Base-by-base conservation (phyloP, 1,284 basidiomycete species). In the Malassezia dermatis region DNA sequence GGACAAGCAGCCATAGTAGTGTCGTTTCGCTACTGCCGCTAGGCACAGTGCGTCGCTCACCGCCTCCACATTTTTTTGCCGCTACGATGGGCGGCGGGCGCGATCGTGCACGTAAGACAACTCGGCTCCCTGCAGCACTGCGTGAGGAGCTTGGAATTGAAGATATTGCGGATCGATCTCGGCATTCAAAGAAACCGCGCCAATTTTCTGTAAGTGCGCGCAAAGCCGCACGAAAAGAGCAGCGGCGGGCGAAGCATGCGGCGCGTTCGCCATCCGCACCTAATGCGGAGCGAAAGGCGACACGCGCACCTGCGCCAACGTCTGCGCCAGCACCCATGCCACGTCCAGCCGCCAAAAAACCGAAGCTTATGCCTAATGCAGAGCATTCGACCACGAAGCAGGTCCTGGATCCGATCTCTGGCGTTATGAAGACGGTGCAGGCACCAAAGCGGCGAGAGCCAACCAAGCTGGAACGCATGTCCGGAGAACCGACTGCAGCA, bases 111-210 rank as follows among this genome's bases (percentile, higher is more conserved):
- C 57, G 60, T 45, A 55, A 58, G 2, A 72, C 69, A 0, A 71
- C 69, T 1, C 51, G 54, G 11, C 63, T 72, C 0, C 69, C 69
- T 2, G 68, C 62, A 4, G 64, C 65, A 11, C 59, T 73, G 7
- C 59, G 65, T 10, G 64, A 66, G 26, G 70, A 71, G 58, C 62
- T 73, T 11, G 70, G 70, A 1, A 40, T 71, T 44, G 50, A 30
- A 4, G 35, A 46, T 13, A n/a, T 5, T 5, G 0, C 35, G 4
- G 32, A 24, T 2, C 2, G 8, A 15, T 21, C 24, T 30, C 17
- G 39, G 17, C 8, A 28, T 4, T 27, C 30, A 17, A 17, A 32
- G 28, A 53, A 47, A 15, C 35, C 55, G 12, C 37, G 34, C 4
- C 37, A 31, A 11, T 32, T 42, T 28, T 10, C 43, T 3, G 31